Base-by-base conservation (phyloP, 2,329 filamentous ascomycete species). In the Cladosporium phlei region DNA sequence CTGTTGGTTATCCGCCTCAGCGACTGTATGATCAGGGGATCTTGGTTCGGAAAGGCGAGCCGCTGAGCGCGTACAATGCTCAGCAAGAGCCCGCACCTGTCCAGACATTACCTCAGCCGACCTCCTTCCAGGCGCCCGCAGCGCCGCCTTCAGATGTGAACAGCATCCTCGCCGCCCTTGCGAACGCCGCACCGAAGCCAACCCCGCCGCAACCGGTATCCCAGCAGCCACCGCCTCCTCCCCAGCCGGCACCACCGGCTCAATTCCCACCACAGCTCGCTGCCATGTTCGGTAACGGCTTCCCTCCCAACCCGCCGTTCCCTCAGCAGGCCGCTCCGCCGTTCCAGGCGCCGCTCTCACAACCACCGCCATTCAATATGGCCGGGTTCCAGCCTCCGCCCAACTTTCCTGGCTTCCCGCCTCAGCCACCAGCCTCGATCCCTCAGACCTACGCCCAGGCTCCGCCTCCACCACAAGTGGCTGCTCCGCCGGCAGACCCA, bases 401-500 rank as follows among this genome's bases (percentile, higher is more conserved):
- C 37, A 47, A 16, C 48, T 54, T 35, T 14, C 48, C n/a, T 53
- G 55, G 12, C 55, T 57, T 43, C 55, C 58, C 22, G 17, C 59
- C 59, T 12, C 61, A 61, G 46, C 42, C 35, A 10, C 59, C 57
- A 22, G 58, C 61, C 4, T 64, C 61, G n/a, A 54, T 64, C n/a
- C 58, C 60, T 14, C 61, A 61, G 30, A 47, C 51, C 14, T 62
- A 66, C 56, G 57, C 65, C 29, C 64, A 62, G 56, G 66, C 74
- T 53, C 77, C 79, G 62, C 73, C 82, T 67, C 72, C 49, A 48
- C 58, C 51, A 32, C 55, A 47, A 45, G 24, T 27, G 8, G 29
- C 50, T 14, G 45, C 46, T 8, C 47, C 50, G 17, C 43, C 33
- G 14, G 42, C 46, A 16, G 60, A 63, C 43, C 57, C 57, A 14